Base-by-base conservation (phyloP, 2,329 filamentous ascomycete genomes). In the Colletotrichum phormii region DNA sequence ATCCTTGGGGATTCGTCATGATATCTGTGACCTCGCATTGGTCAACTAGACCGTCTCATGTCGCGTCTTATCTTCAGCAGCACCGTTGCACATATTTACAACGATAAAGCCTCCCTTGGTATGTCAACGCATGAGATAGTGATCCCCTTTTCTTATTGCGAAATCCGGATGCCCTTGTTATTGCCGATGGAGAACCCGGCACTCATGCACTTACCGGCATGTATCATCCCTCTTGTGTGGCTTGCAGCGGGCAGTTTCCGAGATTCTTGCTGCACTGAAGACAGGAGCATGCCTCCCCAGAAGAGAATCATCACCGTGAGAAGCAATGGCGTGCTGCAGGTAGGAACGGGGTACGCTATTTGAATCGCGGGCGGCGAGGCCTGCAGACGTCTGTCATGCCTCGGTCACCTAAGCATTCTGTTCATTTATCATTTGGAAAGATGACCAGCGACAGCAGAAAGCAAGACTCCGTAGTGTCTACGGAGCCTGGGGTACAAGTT, bases 71-170 rank as follows among this genome's bases (percentile, higher is more conserved):
- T 49, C 42, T 49, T n/a, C 9, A 7, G 4, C 8, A 8, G 4
- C 4, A 49, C n/a, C 9, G 18, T 7, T 9, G 7, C 18, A 8
- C 15, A n/a, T 18, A 2, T 49, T 3, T n/a, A 11, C 7, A n/a
- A 7, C 8, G 4, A n/a, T 5, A 2, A 9, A 11, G 3, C 7
- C 18, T 0, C 18, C 4, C 3, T 7, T 5, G 22, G 22, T 9
- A 1, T 2, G 18, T 11, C 9, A 11, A 8, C 0, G 2, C 1
- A 4, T 22, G 18, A 0, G 8, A 1, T 8, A 49, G 4, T 49
- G 9, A 18, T 49, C 7, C 18, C 18, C 42, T 49, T 49, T n/a
- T 3, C 8, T 8, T 1, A 49, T 49, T 11, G 42, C 42, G 42
- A n/a, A 8, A 22, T 22, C 3, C 18, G n/a, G n/a, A 11, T 49